A percentile compares a stretch with the other conserved stretches of the same genome.
Evolutionary conservation across 73 alveolate species (phyloP).

Genomic region (Breviolum minutum): DNA sequence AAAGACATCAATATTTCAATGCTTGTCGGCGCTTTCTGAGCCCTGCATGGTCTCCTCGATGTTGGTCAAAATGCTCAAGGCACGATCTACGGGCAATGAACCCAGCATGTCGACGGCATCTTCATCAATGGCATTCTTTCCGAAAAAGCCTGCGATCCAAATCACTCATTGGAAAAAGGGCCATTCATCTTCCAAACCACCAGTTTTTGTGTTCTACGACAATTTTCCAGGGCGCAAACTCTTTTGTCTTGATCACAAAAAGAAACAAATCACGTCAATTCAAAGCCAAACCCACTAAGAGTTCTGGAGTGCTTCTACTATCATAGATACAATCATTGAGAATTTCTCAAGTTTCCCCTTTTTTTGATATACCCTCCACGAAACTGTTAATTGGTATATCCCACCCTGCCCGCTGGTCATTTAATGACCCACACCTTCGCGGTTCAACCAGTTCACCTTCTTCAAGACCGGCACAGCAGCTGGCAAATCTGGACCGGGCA

Average conservation of each 20-base stretch:
- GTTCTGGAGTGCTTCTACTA: background rate
- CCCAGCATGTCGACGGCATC: constrained; percentile 77
- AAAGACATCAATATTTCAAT: too few species aligned
- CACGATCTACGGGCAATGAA: constrained; percentile 33
- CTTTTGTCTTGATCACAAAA: too few species aligned
- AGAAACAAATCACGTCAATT: too few species aligned
- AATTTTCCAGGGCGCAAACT: too few species aligned
- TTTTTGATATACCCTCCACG: background rate
- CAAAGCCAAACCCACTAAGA: background rate
- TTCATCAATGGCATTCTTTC: constrained; percentile 26
- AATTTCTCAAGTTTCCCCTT: too few species aligned
- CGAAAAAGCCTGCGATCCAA: constrained; percentile 11
- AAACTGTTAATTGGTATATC: background rate
- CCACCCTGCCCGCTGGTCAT: background rate
- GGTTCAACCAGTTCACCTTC: constrained; percentile 81
- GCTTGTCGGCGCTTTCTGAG: too few species aligned
- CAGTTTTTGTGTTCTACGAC: too few species aligned
- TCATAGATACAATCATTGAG: background rate
- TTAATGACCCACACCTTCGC: constrained; percentile 8
- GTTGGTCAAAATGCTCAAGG: constrained; percentile 49
- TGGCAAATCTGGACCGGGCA: background rate
- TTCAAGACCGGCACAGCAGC: constrained; percentile 62
- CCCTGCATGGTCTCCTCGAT: constrained; percentile 4
- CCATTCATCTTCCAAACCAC: background rate
- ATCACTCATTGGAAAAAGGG: background rate